phyloP scores from a whole-genome alignment of 208 protist species.

The Crithidia expoeki region DNA sequence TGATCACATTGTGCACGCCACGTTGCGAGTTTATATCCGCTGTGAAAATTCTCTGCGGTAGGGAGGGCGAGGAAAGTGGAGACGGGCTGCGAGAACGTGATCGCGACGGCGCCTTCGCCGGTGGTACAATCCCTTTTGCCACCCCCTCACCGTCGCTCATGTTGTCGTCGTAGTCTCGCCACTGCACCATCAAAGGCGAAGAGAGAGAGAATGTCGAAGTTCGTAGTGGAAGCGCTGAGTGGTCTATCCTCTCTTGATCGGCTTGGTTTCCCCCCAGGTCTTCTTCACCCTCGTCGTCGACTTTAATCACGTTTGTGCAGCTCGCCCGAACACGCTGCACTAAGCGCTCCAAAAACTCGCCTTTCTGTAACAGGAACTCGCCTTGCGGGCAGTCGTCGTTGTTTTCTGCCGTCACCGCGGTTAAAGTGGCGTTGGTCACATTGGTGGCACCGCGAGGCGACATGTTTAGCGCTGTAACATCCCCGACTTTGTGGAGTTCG shows the following conservation, averaged over 20 bases:
- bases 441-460: not conserved
- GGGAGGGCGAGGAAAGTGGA: conserved; percentile 10
- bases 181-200: not conserved
- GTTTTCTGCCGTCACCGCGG: not conserved
- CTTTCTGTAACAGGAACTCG: conserved; percentile 33
- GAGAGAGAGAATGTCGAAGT: not conserved
- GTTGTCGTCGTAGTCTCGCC: not conserved
- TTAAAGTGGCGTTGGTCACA: not conserved
- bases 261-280: not conserved
- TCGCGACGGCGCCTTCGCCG: conserved; percentile 3
- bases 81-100: conserved; percentile 30
- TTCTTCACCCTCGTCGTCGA: not conserved
- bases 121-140: not conserved
- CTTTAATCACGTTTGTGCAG: conserved; percentile 5
- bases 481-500: conserved; percentile 12
- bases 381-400: not conserved
- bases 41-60: not conserved
- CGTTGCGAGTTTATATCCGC: not conserved
- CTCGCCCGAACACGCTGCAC: conserved; percentile 31
- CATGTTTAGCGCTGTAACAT: not conserved
- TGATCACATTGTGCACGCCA: not conserved
- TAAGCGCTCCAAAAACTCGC: conserved; percentile 31
- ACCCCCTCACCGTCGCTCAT: not conserved
- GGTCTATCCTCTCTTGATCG: not conserved
- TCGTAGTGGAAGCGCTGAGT: conserved; percentile 8